Evolutionary conservation across 345 rosid genomes (phyloP).

Genomic region (Eucalyptus pauciflora): DNA sequence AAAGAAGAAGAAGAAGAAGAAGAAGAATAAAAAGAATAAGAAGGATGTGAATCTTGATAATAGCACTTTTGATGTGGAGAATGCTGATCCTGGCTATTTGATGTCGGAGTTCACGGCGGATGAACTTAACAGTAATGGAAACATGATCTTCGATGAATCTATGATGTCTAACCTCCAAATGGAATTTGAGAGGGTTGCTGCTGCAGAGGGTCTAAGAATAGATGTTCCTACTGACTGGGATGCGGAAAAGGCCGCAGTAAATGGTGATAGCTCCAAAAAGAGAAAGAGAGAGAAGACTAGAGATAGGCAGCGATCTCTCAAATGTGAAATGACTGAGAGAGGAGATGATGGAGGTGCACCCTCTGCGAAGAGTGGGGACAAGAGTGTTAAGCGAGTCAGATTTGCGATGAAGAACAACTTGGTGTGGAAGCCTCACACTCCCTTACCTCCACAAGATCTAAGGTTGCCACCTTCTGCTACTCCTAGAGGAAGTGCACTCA

Average conservation of each 20-base stretch:
- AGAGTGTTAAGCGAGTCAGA: constrained; percentile 79
- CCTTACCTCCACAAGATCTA: constrained; percentile 82
- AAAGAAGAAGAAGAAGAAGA: constrained; percentile 12
- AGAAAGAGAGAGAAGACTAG: constrained; percentile 46
- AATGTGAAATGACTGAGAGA: constrained; percentile 5
- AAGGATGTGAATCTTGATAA: constrained; percentile 5
- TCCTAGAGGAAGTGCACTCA: constrained; percentile 97
- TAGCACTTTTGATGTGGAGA: constrained; percentile 1
- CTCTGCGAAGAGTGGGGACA: constrained; percentile 33
- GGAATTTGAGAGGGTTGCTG: constrained; percentile 90
- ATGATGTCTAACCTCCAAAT: constrained; percentile 69
- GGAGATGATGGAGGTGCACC: constrained; percentile 24
- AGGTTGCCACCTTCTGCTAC: constrained; percentile 91
- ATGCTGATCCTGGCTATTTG: background rate
- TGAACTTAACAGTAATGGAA: constrained; percentile 4
- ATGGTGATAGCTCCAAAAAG: constrained; percentile 28
- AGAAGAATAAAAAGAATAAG: background rate
- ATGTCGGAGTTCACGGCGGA: constrained; percentile 1
- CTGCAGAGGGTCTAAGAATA: constrained; percentile 36
- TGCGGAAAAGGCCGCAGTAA: constrained; percentile 9
- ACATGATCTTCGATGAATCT: constrained; percentile 27
- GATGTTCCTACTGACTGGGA: constrained; percentile 33
- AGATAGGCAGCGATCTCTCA: constrained; percentile 6
- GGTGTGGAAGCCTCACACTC: constrained; percentile 96
- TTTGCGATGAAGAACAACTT: constrained; percentile 84